Evolutionary conservation across 257 asterid species (phyloP).

Genomic region (Solanum chiquidenum): DNA sequence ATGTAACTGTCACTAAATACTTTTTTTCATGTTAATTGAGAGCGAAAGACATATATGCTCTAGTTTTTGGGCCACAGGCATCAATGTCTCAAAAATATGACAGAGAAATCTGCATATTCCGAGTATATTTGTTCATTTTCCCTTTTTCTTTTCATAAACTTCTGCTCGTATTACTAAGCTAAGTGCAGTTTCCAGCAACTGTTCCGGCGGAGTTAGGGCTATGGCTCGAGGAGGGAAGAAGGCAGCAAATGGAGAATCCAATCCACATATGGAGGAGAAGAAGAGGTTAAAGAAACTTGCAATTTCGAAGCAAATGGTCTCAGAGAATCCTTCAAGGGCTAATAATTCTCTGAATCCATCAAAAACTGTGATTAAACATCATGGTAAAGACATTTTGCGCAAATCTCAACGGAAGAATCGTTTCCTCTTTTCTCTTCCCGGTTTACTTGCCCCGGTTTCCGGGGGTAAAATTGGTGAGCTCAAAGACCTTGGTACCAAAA

Average conservation of each 20-base stretch:
- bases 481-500: conserved; percentile 68
- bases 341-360: conserved; percentile 48
- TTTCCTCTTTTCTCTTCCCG: conserved; percentile 75
- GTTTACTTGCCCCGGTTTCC: conserved; percentile 62
- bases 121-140: no score
- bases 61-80: no score
- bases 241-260: conserved; percentile 16
- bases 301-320: conserved; percentile 31
- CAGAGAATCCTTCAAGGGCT: conserved; percentile 21
- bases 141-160: not conserved
- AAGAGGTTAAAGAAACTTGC: conserved; percentile 48
- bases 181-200: not conserved
- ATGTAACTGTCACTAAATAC: no score
- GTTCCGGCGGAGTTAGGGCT: not conserved
- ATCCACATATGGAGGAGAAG: conserved; percentile 47
- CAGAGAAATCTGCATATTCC: no score
- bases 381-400: conserved; percentile 58
- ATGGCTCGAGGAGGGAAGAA: conserved; percentile 21
- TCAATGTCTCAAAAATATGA: no score
- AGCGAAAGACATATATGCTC: no score
- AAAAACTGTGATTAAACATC: conserved; percentile 60
- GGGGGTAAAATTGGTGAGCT: conserved; percentile 38
- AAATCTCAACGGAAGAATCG: conserved; percentile 80
- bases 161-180: not conserved
- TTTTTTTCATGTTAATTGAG: not conserved